A percentile compares a stretch with the other conserved stretches of the same genome.
phyloP scores from a whole-genome alignment of 495 filamentous ascomycete species.

The Penicillium turbatum region DNA sequence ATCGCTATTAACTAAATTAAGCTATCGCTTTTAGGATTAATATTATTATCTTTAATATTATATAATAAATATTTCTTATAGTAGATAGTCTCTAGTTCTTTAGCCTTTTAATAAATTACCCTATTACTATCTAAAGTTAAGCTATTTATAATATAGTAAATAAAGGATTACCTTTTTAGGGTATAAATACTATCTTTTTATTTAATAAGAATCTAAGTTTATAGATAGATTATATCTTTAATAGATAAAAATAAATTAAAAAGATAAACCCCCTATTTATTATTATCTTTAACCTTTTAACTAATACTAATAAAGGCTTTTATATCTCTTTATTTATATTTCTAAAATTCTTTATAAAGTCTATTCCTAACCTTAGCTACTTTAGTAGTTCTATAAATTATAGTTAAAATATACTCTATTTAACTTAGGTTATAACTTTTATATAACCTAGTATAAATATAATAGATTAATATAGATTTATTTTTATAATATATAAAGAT shows the following conservation, averaged over 20 bases:
- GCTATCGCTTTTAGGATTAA: neutral
- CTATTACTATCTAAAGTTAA: slow-evolving; percentile 14
- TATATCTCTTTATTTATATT: slow-evolving; percentile 16
- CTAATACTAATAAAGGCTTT: slow-evolving; percentile 17
- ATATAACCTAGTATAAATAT: slow-evolving; percentile 18
- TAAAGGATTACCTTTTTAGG: slow-evolving; percentile 20
- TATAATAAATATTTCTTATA: slow-evolving; percentile 1
- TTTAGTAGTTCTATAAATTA: slow-evolving; percentile 15
- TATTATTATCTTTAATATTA: slow-evolving; percentile 2
- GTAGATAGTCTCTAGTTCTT: slow-evolving; percentile 15
- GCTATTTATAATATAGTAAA: slow-evolving; percentile 16
- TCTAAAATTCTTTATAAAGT: slow-evolving; percentile 14
- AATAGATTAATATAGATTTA: slow-evolving; percentile 12
- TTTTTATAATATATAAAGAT: slow-evolving; percentile 21
- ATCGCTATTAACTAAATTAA: too few relatives aligned
- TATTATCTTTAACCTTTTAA: slow-evolving; percentile 24
- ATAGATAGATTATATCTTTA: slow-evolving; percentile 14
- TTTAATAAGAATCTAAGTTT: slow-evolving; percentile 20
- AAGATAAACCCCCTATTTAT: slow-evolving; percentile 15
- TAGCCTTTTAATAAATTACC: slow-evolving; percentile 22
- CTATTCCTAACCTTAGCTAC: slow-evolving; percentile 1
- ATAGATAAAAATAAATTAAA: slow-evolving; percentile 5
- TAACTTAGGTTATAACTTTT: slow-evolving; percentile 14
- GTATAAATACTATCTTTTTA: slow-evolving; percentile 21
- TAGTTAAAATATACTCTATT: slow-evolving; percentile 9